Percentiles rank a stretch among this genome's conserved stretches.
These are phyloP conservation scores for Kuraishia piskuri DNA, from an alignment of 805 yeast genomes.

Conservation along the genomic window DNA sequence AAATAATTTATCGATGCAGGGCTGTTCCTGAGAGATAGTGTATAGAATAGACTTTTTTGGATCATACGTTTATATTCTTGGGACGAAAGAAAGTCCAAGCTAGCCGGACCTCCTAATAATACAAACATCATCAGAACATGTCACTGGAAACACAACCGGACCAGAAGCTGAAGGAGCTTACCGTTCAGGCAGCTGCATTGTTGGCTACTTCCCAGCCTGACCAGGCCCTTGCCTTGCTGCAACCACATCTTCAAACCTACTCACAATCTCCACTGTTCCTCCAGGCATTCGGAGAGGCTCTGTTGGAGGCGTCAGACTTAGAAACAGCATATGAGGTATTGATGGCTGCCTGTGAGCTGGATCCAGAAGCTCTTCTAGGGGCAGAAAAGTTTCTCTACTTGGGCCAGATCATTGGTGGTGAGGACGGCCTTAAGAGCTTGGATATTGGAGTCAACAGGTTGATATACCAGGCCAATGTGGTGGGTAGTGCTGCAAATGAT, in stretches of 20 bases:
- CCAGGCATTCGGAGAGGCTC: constrained; percentile 64
- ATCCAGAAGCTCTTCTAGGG: constrained; percentile 56
- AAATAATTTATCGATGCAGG: background rate
- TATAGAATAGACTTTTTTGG: too few relatives aligned
- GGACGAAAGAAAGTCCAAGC: background rate
- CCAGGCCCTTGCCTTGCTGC: constrained; percentile 39
- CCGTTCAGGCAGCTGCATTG: constrained; percentile 32
- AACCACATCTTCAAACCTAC: constrained; percentile 26
- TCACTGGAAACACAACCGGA: background rate
- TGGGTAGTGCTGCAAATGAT: constrained; percentile 6
- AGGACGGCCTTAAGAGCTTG: constrained; percentile 56
- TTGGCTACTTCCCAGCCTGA: constrained; percentile 42
- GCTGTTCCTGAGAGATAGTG: too few relatives aligned
- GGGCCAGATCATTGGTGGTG: constrained; percentile 87
- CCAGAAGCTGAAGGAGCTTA: constrained; percentile 5
- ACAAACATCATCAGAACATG: background rate
- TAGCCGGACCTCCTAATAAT: background rate
- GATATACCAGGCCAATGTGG: constrained; percentile 27
- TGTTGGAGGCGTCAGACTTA: constrained; percentile 72
- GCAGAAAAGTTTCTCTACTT: constrained; percentile 81
- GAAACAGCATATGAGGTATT: constrained; percentile 68
- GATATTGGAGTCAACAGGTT: constrained; percentile 54
- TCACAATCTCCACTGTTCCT: constrained; percentile 34
- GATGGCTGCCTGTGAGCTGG: constrained; percentile 53
- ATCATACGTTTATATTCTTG: background rate